Conservation (phyloP, 202 grass and related monocot species). For the Elaeis oleifera region DNA sequence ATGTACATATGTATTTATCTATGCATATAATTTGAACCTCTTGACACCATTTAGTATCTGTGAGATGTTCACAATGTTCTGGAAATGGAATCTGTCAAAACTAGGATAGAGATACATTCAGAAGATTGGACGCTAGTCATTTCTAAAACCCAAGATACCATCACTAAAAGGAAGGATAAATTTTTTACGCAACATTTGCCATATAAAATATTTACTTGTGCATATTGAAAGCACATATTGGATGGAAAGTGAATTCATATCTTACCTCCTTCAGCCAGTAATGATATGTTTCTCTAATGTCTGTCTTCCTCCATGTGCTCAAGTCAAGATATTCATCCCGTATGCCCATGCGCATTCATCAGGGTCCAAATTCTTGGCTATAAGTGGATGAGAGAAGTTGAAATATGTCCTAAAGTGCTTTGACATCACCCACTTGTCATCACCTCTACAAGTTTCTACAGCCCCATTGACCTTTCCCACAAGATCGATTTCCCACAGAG, state of each 20-base stretch:
- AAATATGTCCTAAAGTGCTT: conserved; percentile 97
- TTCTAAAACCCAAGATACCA: no score
- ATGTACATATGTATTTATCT: no score
- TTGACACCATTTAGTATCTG: no score
- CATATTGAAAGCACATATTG: no score
- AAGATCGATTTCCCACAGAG: conserved; percentile 83
- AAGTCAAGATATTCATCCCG: conserved; percentile 98
- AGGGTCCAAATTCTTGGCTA: conserved; percentile 75
- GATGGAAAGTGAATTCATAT: neutral
- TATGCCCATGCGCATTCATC: conserved; percentile 98
- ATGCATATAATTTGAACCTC: no score
- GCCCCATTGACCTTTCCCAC: conserved; percentile 91
- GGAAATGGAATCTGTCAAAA: no score
- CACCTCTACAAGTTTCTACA: conserved; percentile 86
- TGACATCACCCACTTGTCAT: conserved; percentile 97
- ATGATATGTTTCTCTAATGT: conserved; percentile 88
- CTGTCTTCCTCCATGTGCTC: conserved; percentile 81
- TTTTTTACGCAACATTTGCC: no score
- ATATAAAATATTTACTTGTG: no score
- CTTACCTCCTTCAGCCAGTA: conserved; percentile 95
- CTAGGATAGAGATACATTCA: no score
- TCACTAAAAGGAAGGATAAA: no score
- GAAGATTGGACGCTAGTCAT: no score
- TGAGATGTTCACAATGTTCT: no score
- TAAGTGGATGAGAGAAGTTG: conserved; percentile 91